Evolutionary conservation across 257 asterid species (phyloP).

Genomic region (Scutellaria barbata): DNA sequence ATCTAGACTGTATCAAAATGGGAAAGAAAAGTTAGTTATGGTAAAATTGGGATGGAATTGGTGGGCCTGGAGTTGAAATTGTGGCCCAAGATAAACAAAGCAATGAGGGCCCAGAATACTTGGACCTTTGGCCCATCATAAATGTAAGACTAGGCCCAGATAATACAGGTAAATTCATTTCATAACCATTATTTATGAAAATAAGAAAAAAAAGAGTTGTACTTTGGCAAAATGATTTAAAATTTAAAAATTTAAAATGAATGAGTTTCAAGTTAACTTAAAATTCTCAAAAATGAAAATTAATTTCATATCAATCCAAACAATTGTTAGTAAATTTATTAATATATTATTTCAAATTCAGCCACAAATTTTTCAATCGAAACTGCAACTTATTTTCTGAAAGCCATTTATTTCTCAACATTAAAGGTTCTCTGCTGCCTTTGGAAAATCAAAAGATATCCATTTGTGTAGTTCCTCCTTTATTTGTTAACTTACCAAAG

Average conservation of each 20-base stretch:
- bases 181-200: too few species aligned
- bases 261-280: too few species aligned
- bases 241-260: too few species aligned
- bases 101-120: background rate
- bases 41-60: background rate
- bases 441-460: constrained; percentile 19
- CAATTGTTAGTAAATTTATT: too few species aligned
- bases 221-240: too few species aligned
- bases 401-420: constrained; percentile 11
- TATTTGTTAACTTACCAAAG: constrained; percentile 22
- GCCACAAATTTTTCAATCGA: too few species aligned
- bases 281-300: too few species aligned
- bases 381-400: background rate
- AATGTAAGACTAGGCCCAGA: background rate
- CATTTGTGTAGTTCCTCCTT: constrained; percentile 1
- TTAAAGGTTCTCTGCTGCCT: constrained; percentile 22
- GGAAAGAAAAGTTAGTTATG: background rate
- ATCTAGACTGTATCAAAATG: background rate
- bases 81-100: background rate
- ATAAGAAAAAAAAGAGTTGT: too few species aligned
- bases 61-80: background rate
- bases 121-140: background rate
- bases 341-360: too few species aligned
- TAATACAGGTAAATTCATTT: background rate
- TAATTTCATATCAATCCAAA: too few species aligned